Evolutionary conservation across 2,329 filamentous ascomycete genomes (phyloP).

Genomic region (Aspergillus sp.): DNA sequence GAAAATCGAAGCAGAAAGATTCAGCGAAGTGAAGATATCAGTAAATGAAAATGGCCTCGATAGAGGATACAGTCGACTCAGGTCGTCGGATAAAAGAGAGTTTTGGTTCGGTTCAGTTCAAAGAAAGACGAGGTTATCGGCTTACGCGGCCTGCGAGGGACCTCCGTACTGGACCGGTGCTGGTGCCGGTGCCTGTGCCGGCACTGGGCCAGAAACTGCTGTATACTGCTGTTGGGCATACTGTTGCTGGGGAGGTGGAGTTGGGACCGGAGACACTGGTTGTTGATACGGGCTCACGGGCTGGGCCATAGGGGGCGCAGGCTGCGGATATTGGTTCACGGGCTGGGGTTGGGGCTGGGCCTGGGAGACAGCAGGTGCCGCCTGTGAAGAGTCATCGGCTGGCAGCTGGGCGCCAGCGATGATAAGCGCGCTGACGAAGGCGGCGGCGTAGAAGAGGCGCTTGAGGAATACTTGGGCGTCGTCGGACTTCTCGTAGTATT

Average conservation of each 20-base stretch:
- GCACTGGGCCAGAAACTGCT: too few relatives aligned
- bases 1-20: not conserved
- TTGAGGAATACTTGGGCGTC: conserved; percentile 10
- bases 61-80: not conserved
- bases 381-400: not conserved
- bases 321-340: not conserved
- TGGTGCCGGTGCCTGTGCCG: too few relatives aligned
- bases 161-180: not conserved
- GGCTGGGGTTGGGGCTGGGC: too few relatives aligned
- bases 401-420: conserved; percentile 5
- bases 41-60: not conserved
- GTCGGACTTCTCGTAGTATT: not conserved
- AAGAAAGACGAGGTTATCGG: not conserved
- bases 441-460: conserved; percentile 11
- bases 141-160: not conserved
- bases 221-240: too few relatives aligned
- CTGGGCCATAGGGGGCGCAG: not conserved
- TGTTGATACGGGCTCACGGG: not conserved
- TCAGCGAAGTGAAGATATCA: not conserved
- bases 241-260: too few relatives aligned
- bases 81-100: not conserved
- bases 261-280: not conserved
- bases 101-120: not conserved
- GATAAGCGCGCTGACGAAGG: conserved; percentile 10
- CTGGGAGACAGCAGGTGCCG: too few relatives aligned